phyloP scores from a whole-genome alignment of 768 basidiomycete genomes.

The Gymnopilus junonius region DNA sequence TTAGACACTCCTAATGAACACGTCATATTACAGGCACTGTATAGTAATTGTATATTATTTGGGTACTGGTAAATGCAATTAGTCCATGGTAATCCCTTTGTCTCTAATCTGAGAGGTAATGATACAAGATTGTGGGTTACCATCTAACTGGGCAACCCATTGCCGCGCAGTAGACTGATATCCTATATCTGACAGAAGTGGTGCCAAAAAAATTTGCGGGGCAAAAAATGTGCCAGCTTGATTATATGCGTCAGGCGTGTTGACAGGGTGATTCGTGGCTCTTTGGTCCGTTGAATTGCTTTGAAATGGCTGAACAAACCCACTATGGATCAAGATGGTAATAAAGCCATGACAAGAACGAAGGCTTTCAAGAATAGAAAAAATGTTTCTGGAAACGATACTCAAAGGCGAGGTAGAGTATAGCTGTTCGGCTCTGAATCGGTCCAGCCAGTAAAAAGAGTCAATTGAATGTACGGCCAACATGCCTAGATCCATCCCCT shows the following conservation, averaged over 20 bases:
- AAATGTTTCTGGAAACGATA: conserved; percentile 44
- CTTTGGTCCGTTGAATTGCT: neutral
- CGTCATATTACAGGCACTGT: neutral
- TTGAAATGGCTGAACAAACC: conserved; percentile 30
- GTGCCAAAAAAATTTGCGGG: neutral
- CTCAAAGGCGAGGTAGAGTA: conserved; percentile 22
- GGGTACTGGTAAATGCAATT: neutral
- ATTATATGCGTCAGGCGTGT: neutral
- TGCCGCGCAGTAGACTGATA: neutral
- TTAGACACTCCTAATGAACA: neutral
- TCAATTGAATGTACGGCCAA: conserved; percentile 79
- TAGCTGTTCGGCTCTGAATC: conserved; percentile 62
- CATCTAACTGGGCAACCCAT: neutral
- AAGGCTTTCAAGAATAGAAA: conserved; percentile 51
- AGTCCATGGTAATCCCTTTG: neutral
- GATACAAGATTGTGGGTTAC: neutral
- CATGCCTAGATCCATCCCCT: conserved; percentile 61
- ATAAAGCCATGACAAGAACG: conserved; percentile 54
- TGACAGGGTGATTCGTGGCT: neutral
- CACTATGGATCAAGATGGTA: conserved; percentile 68
- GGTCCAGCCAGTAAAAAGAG: conserved; percentile 80
- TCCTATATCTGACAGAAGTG: neutral
- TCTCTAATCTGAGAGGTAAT: neutral
- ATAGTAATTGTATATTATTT: neutral
- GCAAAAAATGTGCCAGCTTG: neutral